phyloP scores from a whole-genome alignment of 345 rosid genomes.

The Tarenaya hassleriana region DNA sequence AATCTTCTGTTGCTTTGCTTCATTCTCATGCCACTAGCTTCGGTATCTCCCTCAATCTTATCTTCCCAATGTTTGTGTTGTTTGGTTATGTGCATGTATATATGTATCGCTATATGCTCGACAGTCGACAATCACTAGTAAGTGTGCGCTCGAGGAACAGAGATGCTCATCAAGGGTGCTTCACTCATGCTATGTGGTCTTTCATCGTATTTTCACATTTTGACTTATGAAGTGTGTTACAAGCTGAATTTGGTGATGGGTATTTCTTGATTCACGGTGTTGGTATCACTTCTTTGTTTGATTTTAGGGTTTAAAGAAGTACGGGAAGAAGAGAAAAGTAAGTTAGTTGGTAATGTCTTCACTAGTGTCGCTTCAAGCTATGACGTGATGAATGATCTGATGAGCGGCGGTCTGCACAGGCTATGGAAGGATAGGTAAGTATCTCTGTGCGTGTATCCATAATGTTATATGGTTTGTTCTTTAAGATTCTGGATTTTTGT shows the following conservation, averaged over 20 bases:
- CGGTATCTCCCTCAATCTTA: conserved; percentile 36
- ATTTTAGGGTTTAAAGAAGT: conserved; percentile 83
- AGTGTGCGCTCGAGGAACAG: too few species aligned
- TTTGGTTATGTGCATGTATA: too few species aligned
- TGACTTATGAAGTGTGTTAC: too few species aligned
- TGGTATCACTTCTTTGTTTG: neutral
- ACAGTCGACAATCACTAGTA: too few species aligned
- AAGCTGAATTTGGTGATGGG: too few species aligned
- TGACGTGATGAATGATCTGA: conserved; percentile 95
- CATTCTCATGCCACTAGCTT: conserved; percentile 98
- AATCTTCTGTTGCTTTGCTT: conserved; percentile 35
- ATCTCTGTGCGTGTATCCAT: neutral
- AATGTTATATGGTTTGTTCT: conserved; percentile 5
- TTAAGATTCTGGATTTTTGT: conserved; percentile 2
- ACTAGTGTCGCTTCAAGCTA: conserved; percentile 83
- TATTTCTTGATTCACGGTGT: too few species aligned
- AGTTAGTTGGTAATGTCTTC: conserved; percentile 79
- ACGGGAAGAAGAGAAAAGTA: conserved; percentile 76
- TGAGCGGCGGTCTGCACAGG: conserved; percentile 91
- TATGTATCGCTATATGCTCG: too few species aligned
- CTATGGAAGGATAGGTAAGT: conserved; percentile 93
- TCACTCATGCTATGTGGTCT: too few species aligned
- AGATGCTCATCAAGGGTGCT: too few species aligned
- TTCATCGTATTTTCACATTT: too few species aligned
- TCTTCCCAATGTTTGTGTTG: neutral